Conservation (phyloP, 352 stramenopile genomes). For the Aphanomyces stellatus region DNA sequence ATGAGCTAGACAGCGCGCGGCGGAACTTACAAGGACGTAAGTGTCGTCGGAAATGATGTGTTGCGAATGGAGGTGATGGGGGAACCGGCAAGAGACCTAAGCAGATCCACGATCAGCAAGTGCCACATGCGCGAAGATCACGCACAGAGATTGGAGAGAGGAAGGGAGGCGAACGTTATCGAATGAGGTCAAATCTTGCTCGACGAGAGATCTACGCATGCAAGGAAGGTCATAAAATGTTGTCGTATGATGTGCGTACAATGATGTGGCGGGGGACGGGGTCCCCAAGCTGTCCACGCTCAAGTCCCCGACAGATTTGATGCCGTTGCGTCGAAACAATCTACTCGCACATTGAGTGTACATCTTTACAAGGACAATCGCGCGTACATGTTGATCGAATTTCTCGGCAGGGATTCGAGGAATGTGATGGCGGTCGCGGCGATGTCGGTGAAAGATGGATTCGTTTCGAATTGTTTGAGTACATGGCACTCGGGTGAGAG, state of each 20-base stretch:
- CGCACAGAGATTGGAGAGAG: conserved; percentile 2
- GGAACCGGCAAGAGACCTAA: neutral
- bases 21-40: neutral
- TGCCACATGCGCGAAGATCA: neutral
- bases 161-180: neutral
- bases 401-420: neutral
- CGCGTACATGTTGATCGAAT: neutral
- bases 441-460: neutral
- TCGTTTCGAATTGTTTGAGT: neutral
- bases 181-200: neutral
- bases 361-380: neutral
- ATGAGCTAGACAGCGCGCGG: neutral
- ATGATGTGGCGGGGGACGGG: neutral
- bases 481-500: neutral
- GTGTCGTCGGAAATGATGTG: conserved; percentile 7
- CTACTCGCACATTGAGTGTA: neutral
- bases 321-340: conserved; percentile 7
- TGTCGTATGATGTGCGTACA: conserved; percentile 1
- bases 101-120: neutral
- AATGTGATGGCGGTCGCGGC: neutral
- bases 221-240: neutral
- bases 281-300: neutral
- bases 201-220: neutral
- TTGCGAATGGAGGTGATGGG: conserved; percentile 1
- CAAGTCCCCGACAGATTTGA: neutral